Conservation (phyloP, 2,329 filamentous ascomycete genomes). For the Penicillium sp. region DNA sequence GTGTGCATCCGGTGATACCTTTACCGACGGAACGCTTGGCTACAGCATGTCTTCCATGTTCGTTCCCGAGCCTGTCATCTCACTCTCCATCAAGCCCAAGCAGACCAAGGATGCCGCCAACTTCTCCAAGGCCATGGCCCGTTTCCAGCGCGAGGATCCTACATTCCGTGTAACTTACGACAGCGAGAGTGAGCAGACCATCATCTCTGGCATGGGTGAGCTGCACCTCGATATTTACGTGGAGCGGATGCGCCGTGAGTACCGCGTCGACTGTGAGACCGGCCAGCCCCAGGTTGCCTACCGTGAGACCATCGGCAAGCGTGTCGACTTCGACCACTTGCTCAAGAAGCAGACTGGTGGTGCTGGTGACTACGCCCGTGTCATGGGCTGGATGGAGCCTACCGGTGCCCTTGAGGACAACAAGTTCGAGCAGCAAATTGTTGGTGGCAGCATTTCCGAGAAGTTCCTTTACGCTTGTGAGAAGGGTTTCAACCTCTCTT, state of each 20-base stretch:
- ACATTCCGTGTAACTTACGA: constrained; percentile 96
- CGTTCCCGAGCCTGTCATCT: constrained; percentile 97
- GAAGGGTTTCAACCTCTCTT: constrained; percentile 86
- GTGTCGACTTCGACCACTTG: constrained; percentile 85
- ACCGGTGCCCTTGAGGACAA: constrained; percentile 70
- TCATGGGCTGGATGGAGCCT: constrained; percentile 89
- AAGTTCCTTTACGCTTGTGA: constrained; percentile 94
- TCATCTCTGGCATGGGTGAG: constrained; percentile 98
- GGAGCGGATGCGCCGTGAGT: constrained; percentile 94
- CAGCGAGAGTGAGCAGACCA: constrained; percentile 88
- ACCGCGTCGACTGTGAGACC: constrained; percentile 93
- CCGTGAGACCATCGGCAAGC: constrained; percentile 84
- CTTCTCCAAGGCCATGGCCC: constrained; percentile 98
- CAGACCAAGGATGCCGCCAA: constrained; percentile 86
- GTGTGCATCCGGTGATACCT: constrained; percentile 96
- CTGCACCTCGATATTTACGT: constrained; percentile 96
- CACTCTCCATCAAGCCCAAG: constrained; percentile 95
- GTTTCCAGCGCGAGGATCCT: constrained; percentile 97
- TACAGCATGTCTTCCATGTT: constrained; percentile 98
- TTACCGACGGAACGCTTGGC: constrained; percentile 87
- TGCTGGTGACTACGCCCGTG: constrained; percentile 91
- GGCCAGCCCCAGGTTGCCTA: constrained; percentile 97
- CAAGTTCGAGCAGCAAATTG: constrained; percentile 81
- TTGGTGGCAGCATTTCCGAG: constrained; percentile 88
- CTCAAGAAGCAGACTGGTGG: constrained; percentile 95